Evolutionary conservation across 1,284 basidiomycete species (phyloP), one percentile per base, ranked within the genome.

Genomic region (Puccinia novopanici): DNA sequence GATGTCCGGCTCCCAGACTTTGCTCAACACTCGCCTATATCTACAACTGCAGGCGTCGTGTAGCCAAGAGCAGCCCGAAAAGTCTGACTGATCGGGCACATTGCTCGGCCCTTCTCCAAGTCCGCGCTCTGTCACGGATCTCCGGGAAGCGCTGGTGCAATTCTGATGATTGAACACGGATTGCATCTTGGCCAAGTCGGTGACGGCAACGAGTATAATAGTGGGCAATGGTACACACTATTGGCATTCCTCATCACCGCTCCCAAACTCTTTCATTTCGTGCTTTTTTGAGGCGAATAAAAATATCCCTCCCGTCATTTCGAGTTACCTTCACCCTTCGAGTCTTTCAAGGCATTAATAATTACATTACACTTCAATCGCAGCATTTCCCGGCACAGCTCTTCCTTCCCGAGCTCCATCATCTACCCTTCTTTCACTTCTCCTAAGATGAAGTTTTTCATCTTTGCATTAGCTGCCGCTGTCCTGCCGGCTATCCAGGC

Each of bases 361-460:
- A 17, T 17, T 34, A 61, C 34, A 61, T 27, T 34, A 57, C 40
- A 67, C 3, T 24, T 45, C 45, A 10, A n/a, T n/a, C n/a, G n/a
- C n/a, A n/a, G 37, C n/a, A 45, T 17, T 37, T 9, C 30, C 19
- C 12, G n/a, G n/a, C 65, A 27, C 19, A 15, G 17, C 45, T 34
- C 15, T n/a, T 9, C 10, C 45, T 15, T 5, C 17, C n/a, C 37
- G 45, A 15, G 24, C 15, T n/a, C 37, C 3, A 24, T 48, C 65
- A 1, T 45, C 9, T 24, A 61, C 57, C 12, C n/a, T 9, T 19
- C 2, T n/a, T 67, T 45, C 70, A 22, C 55, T n/a, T n/a, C n/a
- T n/a, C n/a, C 27, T 48, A 74, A 42, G 37, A 74, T 74, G 71
- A 74, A 74, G 27, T 42, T 57, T 37, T 27, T 59, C 9, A 40